Evolutionary conservation across 176 grass and related monocot genomes (phyloP).

Genomic region (Themeda triandra): DNA sequence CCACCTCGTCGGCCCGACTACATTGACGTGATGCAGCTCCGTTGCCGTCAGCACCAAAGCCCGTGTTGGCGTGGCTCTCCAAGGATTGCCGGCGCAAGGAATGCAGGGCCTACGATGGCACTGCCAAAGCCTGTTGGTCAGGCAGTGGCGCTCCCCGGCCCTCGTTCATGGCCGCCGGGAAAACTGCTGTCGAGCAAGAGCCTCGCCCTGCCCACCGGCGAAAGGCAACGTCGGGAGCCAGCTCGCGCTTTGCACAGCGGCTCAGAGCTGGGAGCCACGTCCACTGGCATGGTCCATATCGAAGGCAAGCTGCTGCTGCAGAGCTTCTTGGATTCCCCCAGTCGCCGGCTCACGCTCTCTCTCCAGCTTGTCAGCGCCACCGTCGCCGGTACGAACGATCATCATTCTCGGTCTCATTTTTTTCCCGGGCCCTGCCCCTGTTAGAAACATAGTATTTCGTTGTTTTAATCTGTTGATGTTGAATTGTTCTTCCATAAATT

Average conservation of each 20-base stretch:
- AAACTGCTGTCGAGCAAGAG: background rate
- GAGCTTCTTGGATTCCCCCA: background rate
- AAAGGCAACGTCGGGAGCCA: background rate
- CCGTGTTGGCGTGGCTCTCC: background rate
- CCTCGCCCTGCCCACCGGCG: background rate
- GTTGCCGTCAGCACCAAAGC: background rate
- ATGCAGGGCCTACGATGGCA: background rate
- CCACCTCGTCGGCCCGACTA: no score
- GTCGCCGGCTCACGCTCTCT: background rate
- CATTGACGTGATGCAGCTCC: background rate
- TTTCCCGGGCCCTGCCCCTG: no score
- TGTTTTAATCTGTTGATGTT: no score
- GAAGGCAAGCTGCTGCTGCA: background rate
- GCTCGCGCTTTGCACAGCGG: no score
- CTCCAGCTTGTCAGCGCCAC: slow-evolving; percentile 12
- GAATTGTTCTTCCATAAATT: no score
- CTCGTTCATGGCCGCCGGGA: no score
- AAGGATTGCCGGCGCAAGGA: background rate
- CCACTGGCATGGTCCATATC: background rate
- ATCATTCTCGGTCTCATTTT: no score
- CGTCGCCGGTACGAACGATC: background rate
- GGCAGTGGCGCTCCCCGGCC: no score
- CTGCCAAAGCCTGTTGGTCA: no score
- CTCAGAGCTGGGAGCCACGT: background rate
- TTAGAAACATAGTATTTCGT: no score